Percentiles rank a stretch among this genome's conserved stretches.
Evolutionary conservation across 305 asterid species (phyloP).

Genomic region (Solanum hybrid): DNA sequence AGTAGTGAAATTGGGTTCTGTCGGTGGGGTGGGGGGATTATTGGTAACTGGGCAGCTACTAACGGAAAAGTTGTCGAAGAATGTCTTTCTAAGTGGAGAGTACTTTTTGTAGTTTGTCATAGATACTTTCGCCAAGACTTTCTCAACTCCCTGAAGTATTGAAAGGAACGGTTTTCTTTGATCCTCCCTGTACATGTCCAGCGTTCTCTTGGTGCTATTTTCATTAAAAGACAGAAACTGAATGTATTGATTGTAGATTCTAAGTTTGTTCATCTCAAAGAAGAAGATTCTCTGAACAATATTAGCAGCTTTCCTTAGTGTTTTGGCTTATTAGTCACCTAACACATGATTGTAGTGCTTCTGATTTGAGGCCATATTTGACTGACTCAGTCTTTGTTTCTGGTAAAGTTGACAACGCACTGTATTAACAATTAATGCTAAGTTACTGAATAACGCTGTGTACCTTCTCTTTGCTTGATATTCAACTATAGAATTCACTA

Average conservation of each 20-base stretch:
- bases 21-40: not conserved
- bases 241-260: not conserved
- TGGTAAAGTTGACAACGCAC: not conserved
- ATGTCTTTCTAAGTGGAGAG: not conserved
- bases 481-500: not conserved
- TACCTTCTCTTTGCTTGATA: not conserved
- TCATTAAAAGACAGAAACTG: not conserved
- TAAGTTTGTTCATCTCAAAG: not conserved
- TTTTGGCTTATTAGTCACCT: not conserved
- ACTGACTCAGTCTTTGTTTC: not conserved
- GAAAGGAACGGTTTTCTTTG: not conserved
- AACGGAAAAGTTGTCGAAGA: not conserved
- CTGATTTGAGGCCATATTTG: not conserved
- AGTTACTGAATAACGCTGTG: not conserved
- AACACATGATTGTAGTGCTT: not conserved
- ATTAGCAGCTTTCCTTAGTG: not conserved
- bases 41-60: not conserved
- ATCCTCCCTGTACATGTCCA: not conserved
- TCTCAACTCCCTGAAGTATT: not conserved
- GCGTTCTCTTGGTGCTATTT: not conserved
- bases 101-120: not conserved
- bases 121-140: not conserved
- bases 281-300: not conserved
- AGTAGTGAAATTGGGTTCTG: not conserved
- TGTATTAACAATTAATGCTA: not conserved